These are phyloP conservation scores for Candida xiaguanensis DNA, from an alignment of 805 yeast species.

Conservation along the genomic window DNA sequence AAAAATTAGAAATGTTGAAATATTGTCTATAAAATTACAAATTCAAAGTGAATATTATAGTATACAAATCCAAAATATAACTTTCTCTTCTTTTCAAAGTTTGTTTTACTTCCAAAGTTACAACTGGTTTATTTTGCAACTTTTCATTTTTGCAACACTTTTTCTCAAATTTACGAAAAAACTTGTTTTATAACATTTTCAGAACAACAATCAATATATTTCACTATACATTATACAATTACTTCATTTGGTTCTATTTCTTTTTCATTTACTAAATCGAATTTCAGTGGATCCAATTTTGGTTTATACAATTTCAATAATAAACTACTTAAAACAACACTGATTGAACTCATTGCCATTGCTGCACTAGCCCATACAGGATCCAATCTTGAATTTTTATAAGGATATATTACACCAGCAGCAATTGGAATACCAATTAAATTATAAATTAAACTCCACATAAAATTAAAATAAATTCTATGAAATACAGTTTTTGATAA, in stretches of 20 bases:
- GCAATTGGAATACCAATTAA: slow-evolving; percentile 59
- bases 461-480: slow-evolving; percentile 55
- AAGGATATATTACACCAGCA: slow-evolving; percentile 63
- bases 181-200: no score
- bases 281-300: slow-evolving; percentile 17
- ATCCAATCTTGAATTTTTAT: slow-evolving; percentile 47
- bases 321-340: slow-evolving; percentile 56
- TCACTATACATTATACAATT: background rate
- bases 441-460: slow-evolving; percentile 58
- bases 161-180: no score
- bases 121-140: no score
- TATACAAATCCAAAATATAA: no score
- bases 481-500: slow-evolving; percentile 47
- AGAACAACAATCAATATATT: no score
- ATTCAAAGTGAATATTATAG: no score
- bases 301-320: slow-evolving; percentile 48
- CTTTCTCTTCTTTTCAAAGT: no score
- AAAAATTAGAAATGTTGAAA: no score
- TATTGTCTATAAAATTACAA: no score
- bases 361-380: slow-evolving; percentile 71
- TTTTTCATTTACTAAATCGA: slow-evolving; percentile 8
- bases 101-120: no score
- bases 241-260: slow-evolving; percentile 11
- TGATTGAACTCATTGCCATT: slow-evolving; percentile 57
- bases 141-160: no score